Evolutionary conservation across 768 basidiomycete species (phyloP), one percentile per base, ranked within the genome.

Genomic region (Albatrellus ellisii): DNA sequence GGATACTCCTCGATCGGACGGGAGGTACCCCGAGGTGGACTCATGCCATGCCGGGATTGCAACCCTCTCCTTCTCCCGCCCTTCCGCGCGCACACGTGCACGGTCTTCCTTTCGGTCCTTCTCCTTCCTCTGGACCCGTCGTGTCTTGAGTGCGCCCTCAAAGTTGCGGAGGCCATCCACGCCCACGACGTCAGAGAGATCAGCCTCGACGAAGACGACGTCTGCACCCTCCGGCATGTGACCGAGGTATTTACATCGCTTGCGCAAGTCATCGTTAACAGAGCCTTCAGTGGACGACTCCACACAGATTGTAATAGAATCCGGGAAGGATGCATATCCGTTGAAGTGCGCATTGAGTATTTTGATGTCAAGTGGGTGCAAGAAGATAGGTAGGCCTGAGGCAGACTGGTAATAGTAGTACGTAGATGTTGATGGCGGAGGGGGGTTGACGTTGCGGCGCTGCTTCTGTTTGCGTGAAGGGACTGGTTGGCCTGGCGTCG

Each of bases 401-500:
- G 88, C 77, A 14, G 90, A 84, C 59, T 98, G 95, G 59, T 98
- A 99, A 61, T 84, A 99, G 57, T 84, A 91, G 62, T 94, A 99
- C 7, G 88, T 82, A 8, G 87, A 82, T 12, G 85, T 83, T 14
- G 85, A 84, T 14, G 82, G 85, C 2, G 87, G 85, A 2, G 84
- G 85, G 1, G 86, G 84, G 52, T 89, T 90, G 50, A 90, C 59
- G 56, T 90, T 90, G 44, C 76, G 73, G 22, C 85, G 75, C 41
- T 77, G 77, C 43, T 72, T 71, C 26, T 71, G 72, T 36, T 52
- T 60, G 46, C 68, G 72, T 33, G 65, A 69, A 12, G 40, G 12
- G 33, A 9, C 31, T 53, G 18, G 46, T 18, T 18, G 41, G 44
- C 10, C 27, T 46, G 12, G 39, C 35, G 35, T 18, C 14, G 35